A percentile compares a stretch with the other conserved stretches of the same genome.
Evolutionary conservation across 164 flowering plant genomes (phyloP).

Genomic region (Chimonanthus salicifolius): DNA sequence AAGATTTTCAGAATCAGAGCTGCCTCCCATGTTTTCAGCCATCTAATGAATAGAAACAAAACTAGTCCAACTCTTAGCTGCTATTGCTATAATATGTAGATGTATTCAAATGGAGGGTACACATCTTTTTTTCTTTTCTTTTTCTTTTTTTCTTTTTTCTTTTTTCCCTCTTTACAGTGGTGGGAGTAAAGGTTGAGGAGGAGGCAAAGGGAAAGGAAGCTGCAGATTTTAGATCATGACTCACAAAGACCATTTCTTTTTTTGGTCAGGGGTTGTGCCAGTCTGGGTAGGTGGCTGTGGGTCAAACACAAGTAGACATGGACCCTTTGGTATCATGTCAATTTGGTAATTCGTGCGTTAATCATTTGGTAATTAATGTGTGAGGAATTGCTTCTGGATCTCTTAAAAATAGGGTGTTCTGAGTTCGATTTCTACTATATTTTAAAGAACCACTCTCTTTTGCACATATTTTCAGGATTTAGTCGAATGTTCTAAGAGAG

Average conservation of each 20-base stretch:
- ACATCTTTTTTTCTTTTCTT: neutral
- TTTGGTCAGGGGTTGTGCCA: neutral
- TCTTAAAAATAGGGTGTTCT: too few relatives aligned
- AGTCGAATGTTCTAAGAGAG: too few relatives aligned
- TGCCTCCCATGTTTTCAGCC: conserved; percentile 24
- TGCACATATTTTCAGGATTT: too few relatives aligned
- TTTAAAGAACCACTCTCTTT: too few relatives aligned
- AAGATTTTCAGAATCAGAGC: conserved; percentile 15
- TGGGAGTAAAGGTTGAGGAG: neutral
- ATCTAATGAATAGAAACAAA: conserved; percentile 21
- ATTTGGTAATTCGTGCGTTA: neutral
- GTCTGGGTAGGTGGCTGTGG: neutral
- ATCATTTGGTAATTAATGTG: neutral
- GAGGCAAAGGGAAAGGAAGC: neutral
- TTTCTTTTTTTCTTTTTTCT: too few relatives aligned
- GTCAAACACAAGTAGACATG: neutral
- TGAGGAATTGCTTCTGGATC: neutral
- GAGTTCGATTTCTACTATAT: too few relatives aligned
- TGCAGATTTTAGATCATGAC: neutral
- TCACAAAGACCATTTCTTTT: neutral
- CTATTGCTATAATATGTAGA: neutral
- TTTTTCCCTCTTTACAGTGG: neutral
- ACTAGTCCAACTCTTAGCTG: conserved; percentile 15
- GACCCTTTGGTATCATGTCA: neutral
- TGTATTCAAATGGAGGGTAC: neutral